Conservation (phyloP, 257 asterid genomes). For the Lavandula angustifolia region DNA sequence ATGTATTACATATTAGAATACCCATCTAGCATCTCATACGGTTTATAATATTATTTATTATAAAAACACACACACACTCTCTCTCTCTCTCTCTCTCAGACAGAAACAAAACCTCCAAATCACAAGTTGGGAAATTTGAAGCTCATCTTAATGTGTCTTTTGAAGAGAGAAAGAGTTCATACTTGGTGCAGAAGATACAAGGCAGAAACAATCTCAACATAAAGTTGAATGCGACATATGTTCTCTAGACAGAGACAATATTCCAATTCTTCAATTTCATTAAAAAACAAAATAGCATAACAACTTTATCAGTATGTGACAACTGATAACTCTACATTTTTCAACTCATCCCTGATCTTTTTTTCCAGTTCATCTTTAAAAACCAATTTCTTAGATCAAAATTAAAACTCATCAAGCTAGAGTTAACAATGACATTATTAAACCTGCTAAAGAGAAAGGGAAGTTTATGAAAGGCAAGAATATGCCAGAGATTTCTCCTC, state of each 20-base stretch:
- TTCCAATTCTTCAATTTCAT: conserved; percentile 8
- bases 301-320: neutral
- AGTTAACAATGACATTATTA: conserved; percentile 21
- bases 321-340: neutral
- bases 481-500: conserved; percentile 83
- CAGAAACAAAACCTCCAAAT: neutral
- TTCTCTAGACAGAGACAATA: neutral
- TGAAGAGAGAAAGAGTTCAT: conserved; percentile 34
- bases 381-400: neutral
- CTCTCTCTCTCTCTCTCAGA: too few species aligned
- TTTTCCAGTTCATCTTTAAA: too few species aligned
- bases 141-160: conserved; percentile 32
- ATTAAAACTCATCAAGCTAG: neutral
- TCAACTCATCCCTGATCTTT: too few species aligned
- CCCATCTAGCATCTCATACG: neutral
- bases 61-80: too few species aligned
- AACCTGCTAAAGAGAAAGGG: neutral
- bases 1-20: neutral
- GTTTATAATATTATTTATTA: conserved; percentile 12
- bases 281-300: neutral
- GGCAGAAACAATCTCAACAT: conserved; percentile 16
- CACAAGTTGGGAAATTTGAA: conserved; percentile 15
- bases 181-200: conserved; percentile 12
- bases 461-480: conserved; percentile 59
- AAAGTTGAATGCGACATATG: conserved; percentile 29